A percentile compares a stretch with the other conserved stretches of the same genome.
Conservation (phyloP, 176 grass and related monocot genomes). For the Oryza punctata region DNA sequence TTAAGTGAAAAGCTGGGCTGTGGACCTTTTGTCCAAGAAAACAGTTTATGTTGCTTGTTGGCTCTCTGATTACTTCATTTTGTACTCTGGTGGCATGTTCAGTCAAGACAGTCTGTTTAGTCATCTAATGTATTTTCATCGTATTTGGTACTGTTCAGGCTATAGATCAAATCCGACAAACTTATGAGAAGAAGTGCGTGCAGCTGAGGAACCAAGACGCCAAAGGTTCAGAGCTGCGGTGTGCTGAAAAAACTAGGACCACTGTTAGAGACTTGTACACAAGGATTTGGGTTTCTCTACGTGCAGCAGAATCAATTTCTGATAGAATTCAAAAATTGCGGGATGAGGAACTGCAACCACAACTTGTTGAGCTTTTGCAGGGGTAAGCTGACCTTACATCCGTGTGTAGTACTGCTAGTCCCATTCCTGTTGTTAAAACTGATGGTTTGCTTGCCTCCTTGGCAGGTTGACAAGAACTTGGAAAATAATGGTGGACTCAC, state of each 20-base stretch:
- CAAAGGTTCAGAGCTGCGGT: conserved; percentile 61
- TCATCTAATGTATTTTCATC: neutral
- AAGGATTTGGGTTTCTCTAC: conserved; percentile 87
- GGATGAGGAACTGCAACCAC: conserved; percentile 90
- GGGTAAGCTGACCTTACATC: conserved; percentile 59
- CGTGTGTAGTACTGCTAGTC: neutral
- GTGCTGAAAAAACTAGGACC: conserved; percentile 73
- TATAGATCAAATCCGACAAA: conserved; percentile 77
- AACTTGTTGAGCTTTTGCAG: conserved; percentile 82
- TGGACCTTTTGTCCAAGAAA: too few relatives aligned
- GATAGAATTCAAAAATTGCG: conserved; percentile 83
- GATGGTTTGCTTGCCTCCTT: conserved; percentile 19
- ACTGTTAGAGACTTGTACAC: conserved; percentile 84
- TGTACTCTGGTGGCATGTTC: neutral
- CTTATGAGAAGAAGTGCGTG: conserved; percentile 85
- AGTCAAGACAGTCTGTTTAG: neutral
- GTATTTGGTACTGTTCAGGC: conserved; percentile 48
- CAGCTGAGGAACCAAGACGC: conserved; percentile 87
- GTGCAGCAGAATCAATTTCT: conserved; percentile 83
- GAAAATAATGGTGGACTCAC: conserved; percentile 91
- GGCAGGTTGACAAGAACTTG: conserved; percentile 72
- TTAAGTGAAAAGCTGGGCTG: too few relatives aligned
- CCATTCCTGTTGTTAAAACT: neutral
- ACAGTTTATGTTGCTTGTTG: neutral
- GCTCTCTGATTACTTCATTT: neutral